A percentile compares a stretch with the other conserved stretches of the same genome.
These are phyloP conservation scores for Setaria viridis DNA, from an alignment of 202 grass and related monocot species.

Conservation along the genomic window DNA sequence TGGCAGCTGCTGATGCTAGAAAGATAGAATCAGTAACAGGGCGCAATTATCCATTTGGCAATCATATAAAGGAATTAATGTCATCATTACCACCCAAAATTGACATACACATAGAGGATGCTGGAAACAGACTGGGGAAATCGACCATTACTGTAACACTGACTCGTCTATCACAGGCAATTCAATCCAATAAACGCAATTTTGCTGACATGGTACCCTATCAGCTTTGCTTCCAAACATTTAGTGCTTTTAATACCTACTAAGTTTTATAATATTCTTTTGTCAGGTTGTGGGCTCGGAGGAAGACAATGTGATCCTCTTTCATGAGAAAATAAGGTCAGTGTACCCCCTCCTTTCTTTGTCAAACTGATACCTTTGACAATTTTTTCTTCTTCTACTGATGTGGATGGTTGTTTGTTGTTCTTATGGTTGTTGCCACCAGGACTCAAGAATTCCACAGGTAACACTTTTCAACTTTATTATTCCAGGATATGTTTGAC, in stretches of 20 bases:
- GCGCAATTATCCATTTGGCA: conserved; percentile 89
- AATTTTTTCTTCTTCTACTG: conserved; percentile 29
- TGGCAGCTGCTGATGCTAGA: conserved; percentile 86
- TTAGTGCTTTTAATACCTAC: conserved; percentile 25
- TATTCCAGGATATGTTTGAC: conserved; percentile 26
- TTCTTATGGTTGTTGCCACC: conserved; percentile 35
- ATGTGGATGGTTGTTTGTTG: conserved; percentile 47
- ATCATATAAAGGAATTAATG: conserved; percentile 81
- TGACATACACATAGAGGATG: conserved; percentile 76
- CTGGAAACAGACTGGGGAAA: conserved; percentile 66
- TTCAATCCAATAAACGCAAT: conserved; percentile 62
- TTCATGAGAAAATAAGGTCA: conserved; percentile 95
- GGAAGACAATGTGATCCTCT: conserved; percentile 87
- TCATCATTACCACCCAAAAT: conserved; percentile 80
- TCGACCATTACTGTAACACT: conserved; percentile 73
- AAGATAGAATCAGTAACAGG: conserved; percentile 87
- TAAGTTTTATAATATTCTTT: conserved; percentile 31
- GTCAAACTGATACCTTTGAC: conserved; percentile 3
- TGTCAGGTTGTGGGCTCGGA: conserved; percentile 86
- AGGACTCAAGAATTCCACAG: conserved; percentile 83
- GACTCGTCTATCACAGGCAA: conserved; percentile 59
- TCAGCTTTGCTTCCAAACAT: conserved; percentile 32
- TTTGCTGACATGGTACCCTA: conserved; percentile 78
- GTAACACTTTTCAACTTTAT: conserved; percentile 52
- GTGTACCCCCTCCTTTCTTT: conserved; percentile 13